phyloP scores from a whole-genome alignment of 805 yeast species.

The Saccharomyces mikatae region DNA sequence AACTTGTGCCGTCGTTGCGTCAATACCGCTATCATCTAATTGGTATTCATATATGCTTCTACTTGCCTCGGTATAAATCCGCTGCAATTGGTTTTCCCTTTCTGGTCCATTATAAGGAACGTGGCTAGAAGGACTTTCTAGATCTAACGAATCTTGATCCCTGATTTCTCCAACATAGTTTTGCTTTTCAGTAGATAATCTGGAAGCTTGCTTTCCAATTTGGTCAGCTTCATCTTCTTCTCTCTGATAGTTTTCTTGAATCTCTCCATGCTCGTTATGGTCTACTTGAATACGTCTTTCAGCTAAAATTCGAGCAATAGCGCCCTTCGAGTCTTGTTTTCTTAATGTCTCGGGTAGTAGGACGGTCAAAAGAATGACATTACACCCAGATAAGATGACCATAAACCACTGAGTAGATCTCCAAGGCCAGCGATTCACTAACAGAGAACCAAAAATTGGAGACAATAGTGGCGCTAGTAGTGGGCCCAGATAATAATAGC shows the following conservation, averaged over 20 bases:
- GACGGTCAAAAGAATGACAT: conserved; percentile 42
- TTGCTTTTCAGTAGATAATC: neutral
- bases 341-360: conserved; percentile 72
- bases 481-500: conserved; percentile 73
- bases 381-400: conserved; percentile 55
- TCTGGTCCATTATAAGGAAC: neutral
- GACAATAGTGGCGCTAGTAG: conserved; percentile 71
- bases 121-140: neutral
- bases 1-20: conserved; percentile 21
- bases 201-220: neutral
- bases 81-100: neutral
- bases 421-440: conserved; percentile 72
- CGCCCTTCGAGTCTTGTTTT: conserved; percentile 43
- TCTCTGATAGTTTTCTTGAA: neutral
- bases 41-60: neutral
- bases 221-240: conserved; percentile 3
- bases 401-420: conserved; percentile 83
- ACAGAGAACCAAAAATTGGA: conserved; percentile 74
- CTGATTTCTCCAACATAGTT: neutral
- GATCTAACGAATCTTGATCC: neutral
- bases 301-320: conserved; percentile 39
- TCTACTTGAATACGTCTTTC: conserved; percentile 26
- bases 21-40: conserved; percentile 10
- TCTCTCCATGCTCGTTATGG: neutral
- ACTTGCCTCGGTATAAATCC: neutral